Conservation (phyloP, 2,329 filamentous ascomycete species). For the Colletotrichum tanaceti region DNA sequence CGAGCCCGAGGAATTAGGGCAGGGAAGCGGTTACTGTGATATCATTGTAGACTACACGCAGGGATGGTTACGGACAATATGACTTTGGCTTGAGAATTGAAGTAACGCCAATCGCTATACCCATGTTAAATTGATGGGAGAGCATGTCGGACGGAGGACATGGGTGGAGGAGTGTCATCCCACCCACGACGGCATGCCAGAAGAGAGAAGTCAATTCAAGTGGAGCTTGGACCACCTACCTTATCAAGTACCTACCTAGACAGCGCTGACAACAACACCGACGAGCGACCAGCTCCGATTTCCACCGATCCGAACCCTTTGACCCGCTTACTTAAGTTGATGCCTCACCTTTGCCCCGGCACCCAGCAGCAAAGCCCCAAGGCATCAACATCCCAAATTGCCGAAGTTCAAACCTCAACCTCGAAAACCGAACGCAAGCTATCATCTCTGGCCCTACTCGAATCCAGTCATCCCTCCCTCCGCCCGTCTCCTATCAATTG, state of each 20-base stretch:
- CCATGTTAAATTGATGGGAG: not conserved
- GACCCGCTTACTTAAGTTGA: slow-evolving; percentile 45
- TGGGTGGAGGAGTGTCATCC: slow-evolving; percentile 12
- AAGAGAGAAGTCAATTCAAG: slow-evolving; percentile 29
- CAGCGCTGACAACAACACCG: not conserved
- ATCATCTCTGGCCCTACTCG: slow-evolving; percentile 28
- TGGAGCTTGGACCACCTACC: slow-evolving; percentile 11
- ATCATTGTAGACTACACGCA: slow-evolving; percentile 39
- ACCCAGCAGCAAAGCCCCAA: slow-evolving; percentile 41
- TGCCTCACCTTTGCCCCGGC: slow-evolving; percentile 49
- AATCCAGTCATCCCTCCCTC: slow-evolving; percentile 40
- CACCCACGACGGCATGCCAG: not conserved
- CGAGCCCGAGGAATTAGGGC: slow-evolving; percentile 5
- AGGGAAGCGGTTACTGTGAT: slow-evolving; percentile 38
- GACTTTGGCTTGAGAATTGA: slow-evolving; percentile 16
- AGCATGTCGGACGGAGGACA: not conserved
- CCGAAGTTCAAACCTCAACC: slow-evolving; percentile 51
- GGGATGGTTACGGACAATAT: slow-evolving; percentile 19
- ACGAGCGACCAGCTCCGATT: slow-evolving; percentile 31
- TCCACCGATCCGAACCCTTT: slow-evolving; percentile 29
- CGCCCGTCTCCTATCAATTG: slow-evolving; percentile 42
- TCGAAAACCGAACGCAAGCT: slow-evolving; percentile 47
- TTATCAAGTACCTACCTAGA: not conserved
- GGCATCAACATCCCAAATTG: slow-evolving; percentile 59
- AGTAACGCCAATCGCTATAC: slow-evolving; percentile 9